Base-by-base conservation (phyloP, 2,329 filamentous ascomycete genomes). In the Coniochaeta hoffmannii region DNA sequence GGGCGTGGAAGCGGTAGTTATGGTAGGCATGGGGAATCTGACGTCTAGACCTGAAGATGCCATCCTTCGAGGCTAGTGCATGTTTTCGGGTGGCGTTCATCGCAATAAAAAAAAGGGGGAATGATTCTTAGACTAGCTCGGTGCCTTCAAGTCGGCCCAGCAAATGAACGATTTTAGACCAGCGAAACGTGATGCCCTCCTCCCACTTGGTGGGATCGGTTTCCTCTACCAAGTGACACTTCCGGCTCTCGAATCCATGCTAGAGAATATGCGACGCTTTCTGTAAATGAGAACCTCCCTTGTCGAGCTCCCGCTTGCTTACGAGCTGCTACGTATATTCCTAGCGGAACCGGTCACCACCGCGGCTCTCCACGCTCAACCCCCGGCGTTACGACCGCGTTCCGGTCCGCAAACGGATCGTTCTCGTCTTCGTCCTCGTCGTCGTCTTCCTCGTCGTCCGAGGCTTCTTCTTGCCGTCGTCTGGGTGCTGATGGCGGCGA, bases 391-490 rank as follows among this genome's bases (percentile, higher is more conserved):
- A 58, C 61, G 3, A 89, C 78, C 4, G 85, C 88, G 66, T 96
- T 92, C 41, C 81, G 82, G 68, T 96, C 90, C 4, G 88, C 89
- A 68, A 96, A 96, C 0, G 91, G 91, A 66, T 96, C 83, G 60
- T 94, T 81, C n/a, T 91, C 88, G 44, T 90, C 87, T n/a, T 88
- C 85, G 8, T 88, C 85, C 2, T 83, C 79, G 50, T 78, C 78
- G 12, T 85, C 81, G 15, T 78, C 79, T n/a, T 80, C 76, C 31
- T 76, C 69, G 61, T 57, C 64, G 66, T 72, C 64, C 35, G 65
- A 63, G 17, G 41, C 19, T 70, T 61, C 24, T 57, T 72, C 71
- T n/a, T 70, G n/a, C n/a, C n/a, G 64, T 19, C 62, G 71, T 59
- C 68, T 71, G 34, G 57, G n/a, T n/a, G n/a, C 61, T 22, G 65